These are phyloP conservation scores for Clitoria ternatea DNA, from an alignment of 306 rosid genomes.

Conservation along the genomic window DNA sequence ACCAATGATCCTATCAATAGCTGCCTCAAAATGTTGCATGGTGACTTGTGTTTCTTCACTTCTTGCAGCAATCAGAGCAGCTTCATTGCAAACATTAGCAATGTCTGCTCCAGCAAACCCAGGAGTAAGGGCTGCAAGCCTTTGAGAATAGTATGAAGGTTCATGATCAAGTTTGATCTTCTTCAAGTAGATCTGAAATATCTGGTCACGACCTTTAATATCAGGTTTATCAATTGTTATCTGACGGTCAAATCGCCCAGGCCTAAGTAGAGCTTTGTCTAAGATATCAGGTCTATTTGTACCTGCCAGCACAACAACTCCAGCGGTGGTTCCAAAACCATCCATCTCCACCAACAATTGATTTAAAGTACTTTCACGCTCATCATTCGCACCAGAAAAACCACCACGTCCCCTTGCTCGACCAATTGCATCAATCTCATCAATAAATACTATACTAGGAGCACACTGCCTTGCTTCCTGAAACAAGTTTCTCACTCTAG, in stretches of 20 bases:
- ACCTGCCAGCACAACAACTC: constrained; percentile 97
- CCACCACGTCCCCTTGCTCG: constrained; percentile 98
- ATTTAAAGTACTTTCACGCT: constrained; percentile 96
- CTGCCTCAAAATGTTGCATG: constrained; percentile 83
- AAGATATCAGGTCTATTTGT: constrained; percentile 96
- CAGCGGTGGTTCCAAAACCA: constrained; percentile 93
- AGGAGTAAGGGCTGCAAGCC: constrained; percentile 98
- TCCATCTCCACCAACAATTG: constrained; percentile 98
- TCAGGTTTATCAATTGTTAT: constrained; percentile 79
- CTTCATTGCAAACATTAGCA: constrained; percentile 97
- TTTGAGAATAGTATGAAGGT: constrained; percentile 81
- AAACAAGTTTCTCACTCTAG: constrained; percentile 94
- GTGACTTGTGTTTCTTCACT: constrained; percentile 51
- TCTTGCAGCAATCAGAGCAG: constrained; percentile 96
- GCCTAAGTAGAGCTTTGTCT: constrained; percentile 90
- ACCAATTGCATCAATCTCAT: constrained; percentile 98
- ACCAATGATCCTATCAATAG: constrained; percentile 92
- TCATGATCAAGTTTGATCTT: constrained; percentile 81
- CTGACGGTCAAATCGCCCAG: constrained; percentile 95
- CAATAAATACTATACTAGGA: constrained; percentile 93
- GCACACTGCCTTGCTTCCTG: constrained; percentile 95
- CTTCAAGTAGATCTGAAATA: constrained; percentile 78
- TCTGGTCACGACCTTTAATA: constrained; percentile 86
- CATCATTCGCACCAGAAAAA: constrained; percentile 79
- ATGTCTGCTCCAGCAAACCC: constrained; percentile 99